These are phyloP conservation scores for Magnolia kwangsiensis DNA, from an alignment of 164 flowering plant species.

Conservation along the genomic window DNA sequence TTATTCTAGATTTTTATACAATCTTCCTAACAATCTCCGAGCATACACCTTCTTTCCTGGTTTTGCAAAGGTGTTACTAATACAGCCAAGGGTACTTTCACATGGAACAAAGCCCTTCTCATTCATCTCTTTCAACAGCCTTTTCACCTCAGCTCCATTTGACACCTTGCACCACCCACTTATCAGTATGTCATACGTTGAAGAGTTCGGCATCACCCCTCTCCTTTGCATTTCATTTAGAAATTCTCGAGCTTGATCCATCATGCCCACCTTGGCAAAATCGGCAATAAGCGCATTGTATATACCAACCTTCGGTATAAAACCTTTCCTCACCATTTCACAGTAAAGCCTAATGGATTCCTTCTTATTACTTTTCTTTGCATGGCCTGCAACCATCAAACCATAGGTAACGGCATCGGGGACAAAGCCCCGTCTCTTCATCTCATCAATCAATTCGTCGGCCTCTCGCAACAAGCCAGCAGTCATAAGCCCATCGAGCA, in stretches of 20 bases:
- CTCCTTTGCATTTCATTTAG: constrained; percentile 75
- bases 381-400: constrained; percentile 63
- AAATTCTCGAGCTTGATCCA: constrained; percentile 83
- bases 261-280: constrained; percentile 62
- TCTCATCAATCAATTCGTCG: constrained; percentile 43
- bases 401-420: constrained; percentile 63
- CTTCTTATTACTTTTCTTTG: constrained; percentile 58
- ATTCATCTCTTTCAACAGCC: constrained; percentile 58
- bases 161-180: constrained; percentile 76
- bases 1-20: constrained; percentile 29
- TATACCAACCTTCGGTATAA: constrained; percentile 63
- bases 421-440: constrained; percentile 52
- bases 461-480: constrained; percentile 54
- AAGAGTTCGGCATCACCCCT: constrained; percentile 61
- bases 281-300: constrained; percentile 71
- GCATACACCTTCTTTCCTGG: constrained; percentile 46
- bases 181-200: constrained; percentile 78
- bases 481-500: constrained; percentile 44
- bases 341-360: constrained; percentile 65
- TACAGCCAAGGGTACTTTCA: constrained; percentile 39
- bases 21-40: constrained; percentile 29
- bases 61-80: constrained; percentile 45
- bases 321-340: constrained; percentile 81
- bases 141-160: constrained; percentile 36
- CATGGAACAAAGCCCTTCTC: constrained; percentile 51